These are phyloP conservation scores for Venturia effusa DNA, from an alignment of 2,329 filamentous ascomycete species.

Conservation along the genomic window DNA sequence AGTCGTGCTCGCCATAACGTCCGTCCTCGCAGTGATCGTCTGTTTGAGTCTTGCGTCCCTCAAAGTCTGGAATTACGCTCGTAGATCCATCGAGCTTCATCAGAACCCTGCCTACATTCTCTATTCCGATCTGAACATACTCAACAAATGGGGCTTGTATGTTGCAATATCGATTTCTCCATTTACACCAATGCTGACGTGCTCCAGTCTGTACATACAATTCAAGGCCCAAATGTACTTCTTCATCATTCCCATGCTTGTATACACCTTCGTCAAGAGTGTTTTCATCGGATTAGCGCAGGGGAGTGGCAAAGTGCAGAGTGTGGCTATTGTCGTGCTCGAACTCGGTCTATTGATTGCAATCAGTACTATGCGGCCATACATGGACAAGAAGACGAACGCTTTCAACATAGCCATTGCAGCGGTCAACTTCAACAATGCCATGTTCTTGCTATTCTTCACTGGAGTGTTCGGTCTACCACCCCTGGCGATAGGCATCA, in stretches of 20 bases:
- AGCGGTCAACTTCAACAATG: conserved; percentile 80
- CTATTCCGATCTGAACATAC: conserved; percentile 80
- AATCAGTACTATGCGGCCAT: conserved; percentile 72
- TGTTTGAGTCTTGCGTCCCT: conserved; percentile 76
- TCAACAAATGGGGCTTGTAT: conserved; percentile 91
- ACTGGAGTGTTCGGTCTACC: conserved; percentile 78
- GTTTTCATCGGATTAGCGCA: conserved; percentile 82
- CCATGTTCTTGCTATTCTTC: conserved; percentile 82
- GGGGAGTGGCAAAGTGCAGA: conserved; percentile 58
- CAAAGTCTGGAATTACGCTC: conserved; percentile 83
- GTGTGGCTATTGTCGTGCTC: conserved; percentile 70
- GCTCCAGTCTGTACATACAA: conserved; percentile 65
- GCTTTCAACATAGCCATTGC: conserved; percentile 91
- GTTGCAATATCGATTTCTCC: not conserved
- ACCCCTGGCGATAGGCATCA: conserved; percentile 8
- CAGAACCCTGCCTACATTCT: conserved; percentile 95
- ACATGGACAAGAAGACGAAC: conserved; percentile 99
- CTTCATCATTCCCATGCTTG: conserved; percentile 72
- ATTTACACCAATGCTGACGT: not conserved
- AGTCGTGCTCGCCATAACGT: conserved; percentile 78
- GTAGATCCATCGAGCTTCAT: conserved; percentile 80
- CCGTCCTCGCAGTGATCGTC: conserved; percentile 67
- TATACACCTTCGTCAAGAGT: conserved; percentile 74
- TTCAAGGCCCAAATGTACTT: conserved; percentile 94
- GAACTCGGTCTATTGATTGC: conserved; percentile 69